These are phyloP conservation scores for Oryza officinalis DNA, from an alignment of 176 grass and related monocot species.

Conservation along the genomic window DNA sequence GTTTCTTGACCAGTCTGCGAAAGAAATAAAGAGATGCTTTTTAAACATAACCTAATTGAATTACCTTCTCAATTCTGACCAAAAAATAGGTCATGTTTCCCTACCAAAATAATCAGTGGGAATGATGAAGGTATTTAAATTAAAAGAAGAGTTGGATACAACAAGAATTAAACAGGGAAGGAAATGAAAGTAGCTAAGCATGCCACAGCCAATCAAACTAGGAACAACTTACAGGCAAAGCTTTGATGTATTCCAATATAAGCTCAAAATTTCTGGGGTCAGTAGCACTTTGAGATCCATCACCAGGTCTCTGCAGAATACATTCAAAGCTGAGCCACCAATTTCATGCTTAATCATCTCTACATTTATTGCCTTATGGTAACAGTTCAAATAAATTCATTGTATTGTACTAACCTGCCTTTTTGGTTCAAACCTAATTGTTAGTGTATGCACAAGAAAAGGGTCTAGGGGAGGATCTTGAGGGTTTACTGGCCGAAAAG, in stretches of 20 bases:
- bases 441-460: slow-evolving; percentile 99
- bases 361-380: background rate
- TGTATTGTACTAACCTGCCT: slow-evolving; percentile 63
- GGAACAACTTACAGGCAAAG: slow-evolving; percentile 79
- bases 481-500: slow-evolving; percentile 92
- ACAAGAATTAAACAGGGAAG: background rate
- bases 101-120: background rate
- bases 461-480: slow-evolving; percentile 93
- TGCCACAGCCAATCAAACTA: background rate
- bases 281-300: slow-evolving; percentile 64
- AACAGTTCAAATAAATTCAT: background rate
- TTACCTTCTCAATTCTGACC: background rate
- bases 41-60: background rate
- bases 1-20: slow-evolving; percentile 87
- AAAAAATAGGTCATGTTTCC: background rate
- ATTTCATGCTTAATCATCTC: slow-evolving; percentile 10
- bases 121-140: slow-evolving; percentile 18
- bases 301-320: slow-evolving; percentile 74
- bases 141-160: background rate
- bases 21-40: slow-evolving; percentile 24
- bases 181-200: slow-evolving; percentile 2
- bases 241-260: slow-evolving; percentile 93
- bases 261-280: slow-evolving; percentile 92
- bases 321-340: slow-evolving; percentile 23
- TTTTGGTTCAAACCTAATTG: slow-evolving; percentile 97